Evolutionary conservation across 768 basidiomycete species (phyloP).

Genomic region (Agaricus blazei): DNA sequence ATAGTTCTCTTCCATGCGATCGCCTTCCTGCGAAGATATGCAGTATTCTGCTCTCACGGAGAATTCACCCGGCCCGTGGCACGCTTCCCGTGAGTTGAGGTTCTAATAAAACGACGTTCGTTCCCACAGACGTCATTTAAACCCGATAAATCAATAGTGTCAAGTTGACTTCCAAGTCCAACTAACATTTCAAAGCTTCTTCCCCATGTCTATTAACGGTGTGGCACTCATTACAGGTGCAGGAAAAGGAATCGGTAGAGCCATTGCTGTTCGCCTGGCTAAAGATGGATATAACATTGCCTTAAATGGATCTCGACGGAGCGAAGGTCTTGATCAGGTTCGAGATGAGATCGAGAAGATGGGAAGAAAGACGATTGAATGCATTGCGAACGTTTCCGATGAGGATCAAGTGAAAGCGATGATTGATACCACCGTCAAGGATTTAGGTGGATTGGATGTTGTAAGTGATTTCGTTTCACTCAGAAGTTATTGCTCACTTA

Average conservation of each 20-base stretch:
- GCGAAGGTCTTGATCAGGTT: slow-evolving; percentile 21
- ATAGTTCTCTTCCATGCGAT: no score
- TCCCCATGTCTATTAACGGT: not conserved
- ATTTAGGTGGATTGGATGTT: slow-evolving; percentile 43
- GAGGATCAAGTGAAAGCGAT: slow-evolving; percentile 38
- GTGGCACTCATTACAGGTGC: slow-evolving; percentile 31
- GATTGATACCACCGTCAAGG: slow-evolving; percentile 23
- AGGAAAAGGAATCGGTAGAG: slow-evolving; percentile 42
- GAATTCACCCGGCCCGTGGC: no score
- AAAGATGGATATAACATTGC: slow-evolving; percentile 41
- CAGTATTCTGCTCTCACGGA: no score
- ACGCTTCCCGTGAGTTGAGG: no score
- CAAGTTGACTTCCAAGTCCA: no score
- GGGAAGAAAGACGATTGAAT: slow-evolving; percentile 18
- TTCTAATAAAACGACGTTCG: no score
- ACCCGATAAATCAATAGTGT: no score
- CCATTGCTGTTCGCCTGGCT: slow-evolving; percentile 43
- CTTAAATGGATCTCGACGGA: slow-evolving; percentile 37
- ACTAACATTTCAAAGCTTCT: no score
- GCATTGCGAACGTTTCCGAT: slow-evolving; percentile 32
- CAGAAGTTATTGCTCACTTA: not conserved
- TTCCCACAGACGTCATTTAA: no score
- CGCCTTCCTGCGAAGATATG: no score
- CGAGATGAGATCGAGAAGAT: slow-evolving; percentile 21
- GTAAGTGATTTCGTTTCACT: slow-evolving; percentile 22